Conservation (phyloP, 495 filamentous ascomycete genomes). For the Lophium mytilinum region DNA sequence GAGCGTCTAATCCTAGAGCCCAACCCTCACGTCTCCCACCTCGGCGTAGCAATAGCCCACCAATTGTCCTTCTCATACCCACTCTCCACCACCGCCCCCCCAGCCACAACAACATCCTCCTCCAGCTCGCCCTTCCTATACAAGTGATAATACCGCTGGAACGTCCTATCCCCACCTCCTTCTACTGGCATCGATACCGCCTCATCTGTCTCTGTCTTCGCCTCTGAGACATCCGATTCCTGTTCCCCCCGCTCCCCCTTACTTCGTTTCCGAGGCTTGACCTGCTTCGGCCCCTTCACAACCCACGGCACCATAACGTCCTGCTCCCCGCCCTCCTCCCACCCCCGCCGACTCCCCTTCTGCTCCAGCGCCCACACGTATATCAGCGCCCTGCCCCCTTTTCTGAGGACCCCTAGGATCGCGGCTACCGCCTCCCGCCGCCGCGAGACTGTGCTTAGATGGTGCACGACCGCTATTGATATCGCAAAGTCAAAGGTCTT, state of each 20-base stretch:
- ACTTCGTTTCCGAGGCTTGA: neutral
- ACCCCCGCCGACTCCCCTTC: constrained; percentile 77
- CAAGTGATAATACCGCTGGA: constrained; percentile 90
- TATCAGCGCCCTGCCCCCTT: constrained; percentile 60
- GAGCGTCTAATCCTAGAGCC: too few species aligned
- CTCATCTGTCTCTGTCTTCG: neutral
- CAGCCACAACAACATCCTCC: constrained; percentile 64
- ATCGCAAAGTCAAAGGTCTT: constrained; percentile 83
- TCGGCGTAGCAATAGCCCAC: constrained; percentile 59
- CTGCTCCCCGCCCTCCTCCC: constrained; percentile 79
- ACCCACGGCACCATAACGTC: constrained; percentile 98
- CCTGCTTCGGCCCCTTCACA: constrained; percentile 38
- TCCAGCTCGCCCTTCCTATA: constrained; percentile 84
- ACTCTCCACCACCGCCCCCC: constrained; percentile 65
- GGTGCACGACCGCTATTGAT: constrained; percentile 89
- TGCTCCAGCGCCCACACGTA: constrained; percentile 99
- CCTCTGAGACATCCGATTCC: neutral
- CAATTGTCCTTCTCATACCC: constrained; percentile 98
- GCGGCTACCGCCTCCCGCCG: constrained; percentile 64
- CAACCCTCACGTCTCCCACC: neutral
- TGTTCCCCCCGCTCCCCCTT: constrained; percentile 30
- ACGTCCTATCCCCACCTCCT: constrained; percentile 43
- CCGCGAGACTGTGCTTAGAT: constrained; percentile 75
- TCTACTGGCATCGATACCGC: neutral
- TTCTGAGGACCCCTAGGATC: constrained; percentile 59